Conservation (phyloP, 2,329 filamentous ascomycete genomes). For the Colletotrichum horii region DNA sequence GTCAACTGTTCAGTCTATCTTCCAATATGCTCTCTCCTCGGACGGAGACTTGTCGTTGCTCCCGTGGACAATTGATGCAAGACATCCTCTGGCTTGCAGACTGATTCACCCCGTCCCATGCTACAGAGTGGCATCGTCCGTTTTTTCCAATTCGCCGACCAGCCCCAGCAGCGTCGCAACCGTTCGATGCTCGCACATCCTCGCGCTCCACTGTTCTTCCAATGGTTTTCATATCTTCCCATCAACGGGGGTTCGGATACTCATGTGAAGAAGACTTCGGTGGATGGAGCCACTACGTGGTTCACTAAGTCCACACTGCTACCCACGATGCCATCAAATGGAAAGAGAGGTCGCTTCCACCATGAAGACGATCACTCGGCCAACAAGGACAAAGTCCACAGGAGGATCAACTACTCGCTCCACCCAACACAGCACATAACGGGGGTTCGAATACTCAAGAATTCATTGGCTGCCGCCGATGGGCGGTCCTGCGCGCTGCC, state of each 20-base stretch:
- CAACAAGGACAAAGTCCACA: neutral
- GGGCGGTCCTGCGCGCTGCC: accelerated
- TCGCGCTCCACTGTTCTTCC: neutral
- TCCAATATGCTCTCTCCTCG: accelerated
- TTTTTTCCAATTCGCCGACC: neutral
- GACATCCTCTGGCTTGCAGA: accelerated
- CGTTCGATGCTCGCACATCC: neutral
- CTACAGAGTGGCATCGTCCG: neutral
- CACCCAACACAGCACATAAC: neutral
- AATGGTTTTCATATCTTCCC: neutral
- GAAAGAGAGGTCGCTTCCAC: neutral
- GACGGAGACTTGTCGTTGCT: accelerated
- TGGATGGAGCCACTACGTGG: neutral
- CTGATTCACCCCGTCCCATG: neutral
- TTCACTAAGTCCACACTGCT: neutral
- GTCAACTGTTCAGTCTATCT: neutral
- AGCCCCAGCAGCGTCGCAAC: neutral
- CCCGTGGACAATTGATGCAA: neutral
- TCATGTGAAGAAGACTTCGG: neutral
- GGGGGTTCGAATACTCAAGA: neutral
- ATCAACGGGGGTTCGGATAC: neutral
- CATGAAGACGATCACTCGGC: neutral
- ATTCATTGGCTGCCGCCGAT: neutral
- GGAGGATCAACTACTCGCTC: neutral
- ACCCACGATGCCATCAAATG: neutral